Conservation (phyloP, 2,329 filamentous ascomycete genomes). For the Acarospora socialis region DNA sequence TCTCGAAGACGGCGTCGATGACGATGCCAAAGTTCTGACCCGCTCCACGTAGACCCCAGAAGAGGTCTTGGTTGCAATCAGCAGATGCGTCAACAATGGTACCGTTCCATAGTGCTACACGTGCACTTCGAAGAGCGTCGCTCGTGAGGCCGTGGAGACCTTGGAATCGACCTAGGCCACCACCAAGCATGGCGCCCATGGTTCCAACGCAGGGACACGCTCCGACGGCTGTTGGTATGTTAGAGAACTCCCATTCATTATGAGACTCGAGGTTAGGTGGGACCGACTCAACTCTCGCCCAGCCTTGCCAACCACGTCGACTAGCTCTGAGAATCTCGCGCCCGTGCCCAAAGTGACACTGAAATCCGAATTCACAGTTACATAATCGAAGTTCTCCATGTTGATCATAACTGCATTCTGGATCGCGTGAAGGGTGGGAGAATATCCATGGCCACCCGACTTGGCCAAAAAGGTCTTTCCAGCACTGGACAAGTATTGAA, state of each 20-base stretch:
- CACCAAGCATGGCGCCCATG: slow-evolving; percentile 8
- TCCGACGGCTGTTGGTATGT: slow-evolving; percentile 7
- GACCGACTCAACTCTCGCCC: slow-evolving; percentile 4
- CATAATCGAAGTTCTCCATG: slow-evolving; percentile 9
- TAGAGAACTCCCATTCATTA: slow-evolving; percentile 1
- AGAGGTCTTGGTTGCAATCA: slow-evolving; percentile 33
- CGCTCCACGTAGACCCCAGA: slow-evolving; percentile 42
- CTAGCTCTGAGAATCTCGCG: not conserved
- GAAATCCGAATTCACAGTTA: slow-evolving; percentile 1
- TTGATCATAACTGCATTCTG: slow-evolving; percentile 11
- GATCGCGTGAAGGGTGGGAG: slow-evolving; percentile 1
- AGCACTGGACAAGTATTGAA: slow-evolving; percentile 4
- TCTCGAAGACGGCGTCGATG: not conserved
- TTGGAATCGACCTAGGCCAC: slow-evolving; percentile 10
- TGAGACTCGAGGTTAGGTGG: not conserved
- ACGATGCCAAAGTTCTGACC: slow-evolving; percentile 47
- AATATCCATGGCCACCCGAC: slow-evolving; percentile 8
- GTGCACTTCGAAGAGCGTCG: not conserved
- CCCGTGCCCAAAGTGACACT: slow-evolving; percentile 4
- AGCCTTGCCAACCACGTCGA: not conserved
- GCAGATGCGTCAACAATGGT: slow-evolving; percentile 8
- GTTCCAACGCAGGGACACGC: slow-evolving; percentile 10
- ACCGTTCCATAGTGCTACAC: not conserved
- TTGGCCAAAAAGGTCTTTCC: slow-evolving; percentile 6
- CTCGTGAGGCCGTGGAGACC: slow-evolving; percentile 7